Percentiles rank a stretch among this genome's conserved stretches.
Conservation (phyloP, 306 rosid genomes). For the Psophocarpus tetragonolobus region DNA sequence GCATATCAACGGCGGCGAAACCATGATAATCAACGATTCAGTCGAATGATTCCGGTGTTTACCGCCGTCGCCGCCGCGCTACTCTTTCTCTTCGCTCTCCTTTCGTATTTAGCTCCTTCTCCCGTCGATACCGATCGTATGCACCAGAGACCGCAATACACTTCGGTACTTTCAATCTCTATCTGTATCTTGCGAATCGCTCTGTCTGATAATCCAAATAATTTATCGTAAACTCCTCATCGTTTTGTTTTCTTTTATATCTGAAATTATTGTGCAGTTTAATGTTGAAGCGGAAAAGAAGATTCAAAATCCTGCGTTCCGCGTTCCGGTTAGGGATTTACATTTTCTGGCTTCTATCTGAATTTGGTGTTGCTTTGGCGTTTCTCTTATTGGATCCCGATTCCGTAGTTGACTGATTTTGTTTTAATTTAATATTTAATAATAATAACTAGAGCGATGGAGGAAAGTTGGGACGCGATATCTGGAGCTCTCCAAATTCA, state of each 20-base stretch:
- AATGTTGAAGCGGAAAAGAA: constrained; percentile 42
- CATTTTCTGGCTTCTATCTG: neutral
- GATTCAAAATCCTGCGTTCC: constrained; percentile 47
- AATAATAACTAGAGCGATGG: constrained; percentile 48
- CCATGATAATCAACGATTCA: constrained; percentile 64
- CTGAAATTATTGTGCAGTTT: constrained; percentile 42
- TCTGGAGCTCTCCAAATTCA: constrained; percentile 78
- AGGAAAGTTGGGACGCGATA: constrained; percentile 61
- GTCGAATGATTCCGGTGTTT: constrained; percentile 58
- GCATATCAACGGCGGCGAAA: constrained; percentile 88
- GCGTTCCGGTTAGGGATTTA: constrained; percentile 83
- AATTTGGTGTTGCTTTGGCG: constrained; percentile 6
- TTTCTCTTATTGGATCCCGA: constrained; percentile 35
- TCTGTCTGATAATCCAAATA: neutral
- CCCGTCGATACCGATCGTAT: constrained; percentile 61
- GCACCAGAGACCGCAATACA: constrained; percentile 39
- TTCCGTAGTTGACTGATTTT: constrained; percentile 28
- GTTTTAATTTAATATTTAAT: constrained; percentile 25
- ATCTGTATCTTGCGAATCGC: neutral
- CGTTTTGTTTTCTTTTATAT: neutral
- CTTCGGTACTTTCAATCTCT: constrained; percentile 50
- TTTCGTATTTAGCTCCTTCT: constrained; percentile 83
- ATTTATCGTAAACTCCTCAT: constrained; percentile 6
- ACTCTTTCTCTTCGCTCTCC: constrained; percentile 69
- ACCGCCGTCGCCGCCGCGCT: constrained; percentile 67